Evolutionary conservation across 2,329 filamentous ascomycete species (phyloP), one percentile per base, ranked within the genome.

Genomic region (Colletotrichum salicis): DNA sequence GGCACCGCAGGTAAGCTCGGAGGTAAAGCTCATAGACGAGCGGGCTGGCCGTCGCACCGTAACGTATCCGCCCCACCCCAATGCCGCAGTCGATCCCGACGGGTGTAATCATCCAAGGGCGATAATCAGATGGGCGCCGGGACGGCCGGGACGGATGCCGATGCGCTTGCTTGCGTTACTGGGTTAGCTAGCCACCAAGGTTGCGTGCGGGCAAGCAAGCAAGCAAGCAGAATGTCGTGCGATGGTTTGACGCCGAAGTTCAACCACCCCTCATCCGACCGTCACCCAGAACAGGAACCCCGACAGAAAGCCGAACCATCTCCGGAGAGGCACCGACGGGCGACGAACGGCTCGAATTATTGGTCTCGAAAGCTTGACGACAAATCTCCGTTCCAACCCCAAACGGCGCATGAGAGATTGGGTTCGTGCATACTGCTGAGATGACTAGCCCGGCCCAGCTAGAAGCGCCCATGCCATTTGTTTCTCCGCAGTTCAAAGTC

Each of bases 241-340:
- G 45, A 60, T 41, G 37, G 51, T 58, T n/a, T 57, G 48, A 45
- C 52, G 54, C 64, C 64, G 54, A 64, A 59, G 55, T 22, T 56
- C 54, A 55, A 64, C 65, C 41, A 48, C 41, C 70, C 65, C 65
- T 71, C 65, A 29, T 29, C 27, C 27, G 27, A 29, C 27, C 27
- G 27, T 29, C 27, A 29, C 27, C 27, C 4, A 29, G 27, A 29
- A 29, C 27, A 29, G 37, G 37, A 41, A 55, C 15, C 55, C 70
- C 70, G 70, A 72, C 65, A 60, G 65, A 72, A 70, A 65, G 48
- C 70, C 70, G 70, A 72, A 51, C 48, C 70, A 72, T 59, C 66
- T 22, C 70, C 70, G 70, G 45, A 41, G 65, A 48, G 51, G 15
- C 37, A 35, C 11, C 11, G 13, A 54, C 58, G 27, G 27, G 27